Conservation (phyloP, 73 alveolate genomes). For the Tetrahymena malaccensis region DNA sequence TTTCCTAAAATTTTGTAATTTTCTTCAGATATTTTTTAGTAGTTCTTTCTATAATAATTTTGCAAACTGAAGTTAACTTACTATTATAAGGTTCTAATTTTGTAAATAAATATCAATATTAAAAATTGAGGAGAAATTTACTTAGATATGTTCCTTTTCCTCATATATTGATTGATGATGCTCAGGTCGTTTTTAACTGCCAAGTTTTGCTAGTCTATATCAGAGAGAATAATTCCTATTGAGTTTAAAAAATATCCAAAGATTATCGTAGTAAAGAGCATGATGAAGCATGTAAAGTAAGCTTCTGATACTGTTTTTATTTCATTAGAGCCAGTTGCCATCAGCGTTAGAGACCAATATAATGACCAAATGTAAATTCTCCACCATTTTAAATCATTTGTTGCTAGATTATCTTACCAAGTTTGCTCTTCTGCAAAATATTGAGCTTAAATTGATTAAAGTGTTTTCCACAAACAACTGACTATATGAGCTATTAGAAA, state of each 20-base stretch:
- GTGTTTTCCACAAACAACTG: not conserved
- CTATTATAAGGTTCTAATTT: not conserved
- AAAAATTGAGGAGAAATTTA: not conserved
- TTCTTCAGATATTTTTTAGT: not conserved
- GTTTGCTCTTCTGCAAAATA: not conserved
- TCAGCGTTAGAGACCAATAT: not conserved
- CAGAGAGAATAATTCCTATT: not conserved
- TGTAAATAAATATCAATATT: not conserved
- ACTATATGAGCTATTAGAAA: not conserved
- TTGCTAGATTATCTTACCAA: not conserved
- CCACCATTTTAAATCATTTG: not conserved
- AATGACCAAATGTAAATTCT: not conserved
- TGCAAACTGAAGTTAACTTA: not conserved
- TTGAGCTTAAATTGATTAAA: not conserved
- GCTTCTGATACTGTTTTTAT: not conserved
- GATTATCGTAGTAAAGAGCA: not conserved
- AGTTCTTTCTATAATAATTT: not conserved
- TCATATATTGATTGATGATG: not conserved
- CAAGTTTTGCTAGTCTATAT: not conserved
- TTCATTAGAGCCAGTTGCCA: not conserved
- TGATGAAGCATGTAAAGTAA: not conserved
- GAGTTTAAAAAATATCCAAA: not conserved
- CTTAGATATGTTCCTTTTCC: not conserved
- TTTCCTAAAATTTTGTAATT: not conserved
- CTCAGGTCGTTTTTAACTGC: not conserved